Evolutionary conservation across 2,329 filamentous ascomycete species (phyloP).

Genomic region (Thelonectria blattea): DNA sequence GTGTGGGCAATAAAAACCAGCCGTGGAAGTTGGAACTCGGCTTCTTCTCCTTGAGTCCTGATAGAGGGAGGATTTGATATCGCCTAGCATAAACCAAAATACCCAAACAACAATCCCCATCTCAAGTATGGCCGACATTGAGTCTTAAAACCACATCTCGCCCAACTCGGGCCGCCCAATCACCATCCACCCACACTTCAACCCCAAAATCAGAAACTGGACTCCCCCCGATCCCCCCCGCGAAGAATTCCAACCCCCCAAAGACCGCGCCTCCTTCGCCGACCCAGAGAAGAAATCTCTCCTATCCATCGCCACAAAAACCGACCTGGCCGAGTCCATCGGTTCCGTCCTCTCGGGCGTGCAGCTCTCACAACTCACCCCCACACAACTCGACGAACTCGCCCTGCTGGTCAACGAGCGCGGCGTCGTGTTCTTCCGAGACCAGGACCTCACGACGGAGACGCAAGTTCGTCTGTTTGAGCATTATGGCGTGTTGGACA

Average conservation of each 20-base stretch:
- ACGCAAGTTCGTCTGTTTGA: constrained; percentile 52
- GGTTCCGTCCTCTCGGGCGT: constrained; percentile 48
- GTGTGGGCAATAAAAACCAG: too few species aligned
- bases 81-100: not conserved
- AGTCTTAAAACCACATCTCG: constrained; percentile 54
- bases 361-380: constrained; percentile 52
- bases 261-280: constrained; percentile 47
- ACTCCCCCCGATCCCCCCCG: constrained; percentile 13
- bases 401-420: constrained; percentile 54
- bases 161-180: constrained; percentile 55
- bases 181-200: constrained; percentile 54
- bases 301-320: constrained; percentile 45
- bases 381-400: constrained; percentile 56
- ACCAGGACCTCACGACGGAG: constrained; percentile 52
- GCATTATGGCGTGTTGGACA: constrained; percentile 55
- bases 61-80: not conserved
- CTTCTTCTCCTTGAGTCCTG: not conserved
- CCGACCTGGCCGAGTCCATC: constrained; percentile 52
- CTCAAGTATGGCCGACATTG: constrained; percentile 40
- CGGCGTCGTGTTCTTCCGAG: constrained; percentile 55
- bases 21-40: not conserved
- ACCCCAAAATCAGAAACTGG: constrained; percentile 48
- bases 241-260: constrained; percentile 21
- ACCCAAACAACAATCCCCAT: too few species aligned
- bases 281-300: constrained; percentile 53